Conservation (phyloP, 768 basidiomycete genomes). For the Tylopilus plumbeoviolaceoides region DNA sequence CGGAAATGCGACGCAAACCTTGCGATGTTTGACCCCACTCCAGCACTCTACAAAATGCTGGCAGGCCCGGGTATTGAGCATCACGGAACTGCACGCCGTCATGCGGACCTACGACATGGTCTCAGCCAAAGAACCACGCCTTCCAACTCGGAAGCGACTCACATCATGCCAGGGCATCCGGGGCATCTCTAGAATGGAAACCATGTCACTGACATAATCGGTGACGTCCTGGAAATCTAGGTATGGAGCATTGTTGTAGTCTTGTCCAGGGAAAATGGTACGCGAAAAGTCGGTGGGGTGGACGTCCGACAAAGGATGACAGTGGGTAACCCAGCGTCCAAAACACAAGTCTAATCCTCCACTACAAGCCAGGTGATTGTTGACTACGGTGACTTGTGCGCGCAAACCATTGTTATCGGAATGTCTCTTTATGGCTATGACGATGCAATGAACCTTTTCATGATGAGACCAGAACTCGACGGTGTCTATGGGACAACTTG, state of each 20-base stretch:
- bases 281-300: conserved; percentile 81
- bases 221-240: conserved; percentile 83
- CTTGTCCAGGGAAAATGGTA: conserved; percentile 90
- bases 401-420: neutral
- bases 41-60: conserved; percentile 93
- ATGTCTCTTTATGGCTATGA: neutral
- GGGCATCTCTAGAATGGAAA: conserved; percentile 63
- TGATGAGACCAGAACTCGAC: conserved; percentile 92
- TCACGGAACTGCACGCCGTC: conserved; percentile 75
- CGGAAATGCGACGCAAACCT: conserved; percentile 36
- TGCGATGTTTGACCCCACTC: conserved; percentile 87
- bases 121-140: neutral
- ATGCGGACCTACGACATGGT: conserved; percentile 59
- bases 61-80: conserved; percentile 85
- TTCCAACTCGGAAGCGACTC: conserved; percentile 25
- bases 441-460: conserved; percentile 52
- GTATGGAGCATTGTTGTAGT: conserved; percentile 88
- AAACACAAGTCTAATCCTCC: conserved; percentile 97
- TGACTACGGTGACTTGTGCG: conserved; percentile 67
- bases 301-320: conserved; percentile 85
- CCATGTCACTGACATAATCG: conserved; percentile 65
- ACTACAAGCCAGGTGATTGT: conserved; percentile 80
- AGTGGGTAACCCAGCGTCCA: conserved; percentile 95
- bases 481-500: conserved; percentile 42
- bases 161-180: conserved; percentile 98